Conservation (phyloP, 371 early-diverging fungal species). For the Apophysomyces ossiformis region DNA sequence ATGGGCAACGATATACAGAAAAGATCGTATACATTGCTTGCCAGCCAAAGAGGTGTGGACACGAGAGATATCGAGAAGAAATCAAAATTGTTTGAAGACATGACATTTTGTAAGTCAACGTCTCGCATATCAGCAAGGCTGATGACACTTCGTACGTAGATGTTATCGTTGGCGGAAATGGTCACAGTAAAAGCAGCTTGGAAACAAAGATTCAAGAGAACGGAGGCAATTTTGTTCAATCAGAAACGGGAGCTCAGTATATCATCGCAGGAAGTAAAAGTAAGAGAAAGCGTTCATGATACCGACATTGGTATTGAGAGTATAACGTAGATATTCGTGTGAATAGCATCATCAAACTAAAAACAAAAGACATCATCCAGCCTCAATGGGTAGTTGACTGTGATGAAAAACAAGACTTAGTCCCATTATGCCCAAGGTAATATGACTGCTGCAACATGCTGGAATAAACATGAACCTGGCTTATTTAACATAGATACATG, state of each 20-base stretch:
- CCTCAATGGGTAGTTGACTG: constrained; percentile 69
- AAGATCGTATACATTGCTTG: constrained; percentile 23
- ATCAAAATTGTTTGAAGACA: constrained; percentile 58
- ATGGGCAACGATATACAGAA: constrained; percentile 10
- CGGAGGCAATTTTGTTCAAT: constrained; percentile 69
- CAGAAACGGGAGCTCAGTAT: constrained; percentile 44
- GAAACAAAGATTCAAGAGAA: constrained; percentile 62
- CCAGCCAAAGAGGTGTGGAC: constrained; percentile 54
- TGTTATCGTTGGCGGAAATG: constrained; percentile 50
- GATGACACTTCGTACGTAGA: constrained; percentile 21
- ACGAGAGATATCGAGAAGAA: constrained; percentile 38
- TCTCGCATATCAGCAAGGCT: background rate
- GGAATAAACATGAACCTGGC: background rate
- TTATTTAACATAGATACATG: constrained; percentile 55
- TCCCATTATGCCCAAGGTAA: constrained; percentile 67
- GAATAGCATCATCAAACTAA: constrained; percentile 49
- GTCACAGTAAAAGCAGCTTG: constrained; percentile 53
- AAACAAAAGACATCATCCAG: constrained; percentile 57
- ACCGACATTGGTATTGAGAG: background rate
- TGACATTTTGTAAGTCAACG: constrained; percentile 61
- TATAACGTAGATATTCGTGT: constrained; percentile 46
- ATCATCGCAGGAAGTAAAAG: constrained; percentile 63
- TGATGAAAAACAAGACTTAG: constrained; percentile 43
- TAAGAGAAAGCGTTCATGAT: constrained; percentile 18
- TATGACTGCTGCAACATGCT: background rate